Evolutionary conservation across 495 filamentous ascomycete genomes (phyloP).

Genomic region (Platismatia glauca): DNA sequence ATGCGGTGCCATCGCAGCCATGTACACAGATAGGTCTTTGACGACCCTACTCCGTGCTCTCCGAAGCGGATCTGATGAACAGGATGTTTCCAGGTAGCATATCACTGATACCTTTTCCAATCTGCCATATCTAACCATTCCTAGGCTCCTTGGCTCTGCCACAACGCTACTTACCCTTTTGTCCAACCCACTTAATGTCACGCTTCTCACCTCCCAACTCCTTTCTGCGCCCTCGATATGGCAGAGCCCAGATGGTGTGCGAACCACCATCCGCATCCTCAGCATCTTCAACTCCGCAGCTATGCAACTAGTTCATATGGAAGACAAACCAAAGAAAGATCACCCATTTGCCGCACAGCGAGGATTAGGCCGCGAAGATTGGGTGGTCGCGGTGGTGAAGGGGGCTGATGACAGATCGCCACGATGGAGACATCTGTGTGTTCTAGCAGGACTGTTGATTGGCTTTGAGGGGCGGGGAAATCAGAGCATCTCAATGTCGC

Average conservation of each 20-base stretch:
- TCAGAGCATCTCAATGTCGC: slow-evolving; percentile 48
- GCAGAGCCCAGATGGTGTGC: slow-evolving; percentile 62
- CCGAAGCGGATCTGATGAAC: slow-evolving; percentile 37
- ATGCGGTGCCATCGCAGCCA: not conserved
- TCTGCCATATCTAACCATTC: not conserved
- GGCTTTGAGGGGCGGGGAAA: slow-evolving; percentile 67
- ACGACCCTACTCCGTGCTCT: slow-evolving; percentile 45
- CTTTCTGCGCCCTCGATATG: slow-evolving; percentile 82
- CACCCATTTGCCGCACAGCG: slow-evolving; percentile 20
- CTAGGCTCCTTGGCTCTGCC: slow-evolving; percentile 69
- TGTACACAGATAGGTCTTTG: slow-evolving; percentile 37
- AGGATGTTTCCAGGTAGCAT: slow-evolving; percentile 48
- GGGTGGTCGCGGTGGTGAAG: slow-evolving; percentile 72
- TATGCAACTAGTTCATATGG: slow-evolving; percentile 50
- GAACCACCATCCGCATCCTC: slow-evolving; percentile 64
- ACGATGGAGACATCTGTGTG: slow-evolving; percentile 79
- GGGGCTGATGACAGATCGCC: slow-evolving; percentile 78
- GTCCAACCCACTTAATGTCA: slow-evolving; percentile 83
- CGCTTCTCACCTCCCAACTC: slow-evolving; percentile 82
- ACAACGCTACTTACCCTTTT: slow-evolving; percentile 73
- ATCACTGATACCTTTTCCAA: not conserved
- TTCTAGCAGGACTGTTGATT: slow-evolving; percentile 71
- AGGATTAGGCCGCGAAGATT: slow-evolving; percentile 56
- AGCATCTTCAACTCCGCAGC: slow-evolving; percentile 84
- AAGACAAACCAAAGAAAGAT: slow-evolving; percentile 37